These are phyloP conservation scores for Vigna angularis DNA, from an alignment of 306 rosid species.

Conservation along the genomic window DNA sequence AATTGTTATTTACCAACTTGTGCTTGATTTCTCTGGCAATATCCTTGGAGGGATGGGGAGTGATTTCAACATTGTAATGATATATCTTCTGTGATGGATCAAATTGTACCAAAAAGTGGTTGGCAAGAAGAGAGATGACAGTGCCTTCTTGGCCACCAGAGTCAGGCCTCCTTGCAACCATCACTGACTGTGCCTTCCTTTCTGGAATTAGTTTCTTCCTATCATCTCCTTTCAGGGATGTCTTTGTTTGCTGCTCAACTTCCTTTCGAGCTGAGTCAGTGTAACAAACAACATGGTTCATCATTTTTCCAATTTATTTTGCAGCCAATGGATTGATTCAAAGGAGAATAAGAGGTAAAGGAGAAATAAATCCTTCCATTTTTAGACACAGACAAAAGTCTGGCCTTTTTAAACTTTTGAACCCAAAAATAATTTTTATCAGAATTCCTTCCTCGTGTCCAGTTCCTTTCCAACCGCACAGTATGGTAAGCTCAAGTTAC, in stretches of 20 bases:
- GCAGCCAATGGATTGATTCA: slow-evolving; percentile 4
- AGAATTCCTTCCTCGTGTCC: not conserved
- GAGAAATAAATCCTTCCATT: not conserved
- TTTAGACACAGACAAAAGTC: not conserved
- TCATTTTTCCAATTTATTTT: slow-evolving; percentile 19
- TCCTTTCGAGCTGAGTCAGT: slow-evolving; percentile 61
- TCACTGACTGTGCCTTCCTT: slow-evolving; percentile 60
- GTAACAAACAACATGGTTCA: slow-evolving; percentile 42
- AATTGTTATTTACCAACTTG: slow-evolving; percentile 69
- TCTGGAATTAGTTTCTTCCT: slow-evolving; percentile 55
- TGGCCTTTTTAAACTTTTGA: not conserved
- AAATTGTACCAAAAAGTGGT: slow-evolving; percentile 86
- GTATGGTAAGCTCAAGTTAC: slow-evolving; percentile 31
- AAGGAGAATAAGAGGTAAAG: not conserved
- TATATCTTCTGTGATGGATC: slow-evolving; percentile 74
- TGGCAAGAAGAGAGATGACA: slow-evolving; percentile 82
- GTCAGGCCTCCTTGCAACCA: slow-evolving; percentile 89
- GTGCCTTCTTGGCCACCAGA: slow-evolving; percentile 95
- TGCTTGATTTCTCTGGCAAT: slow-evolving; percentile 80
- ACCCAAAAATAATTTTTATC: not conserved
- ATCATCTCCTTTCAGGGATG: slow-evolving; percentile 55
- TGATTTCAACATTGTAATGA: slow-evolving; percentile 95
- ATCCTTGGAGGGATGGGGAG: slow-evolving; percentile 93
- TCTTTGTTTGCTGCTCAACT: slow-evolving; percentile 50
- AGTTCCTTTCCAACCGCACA: not conserved